Conservation (phyloP, 345 rosid genomes). For the Brassica juncea region DNA sequence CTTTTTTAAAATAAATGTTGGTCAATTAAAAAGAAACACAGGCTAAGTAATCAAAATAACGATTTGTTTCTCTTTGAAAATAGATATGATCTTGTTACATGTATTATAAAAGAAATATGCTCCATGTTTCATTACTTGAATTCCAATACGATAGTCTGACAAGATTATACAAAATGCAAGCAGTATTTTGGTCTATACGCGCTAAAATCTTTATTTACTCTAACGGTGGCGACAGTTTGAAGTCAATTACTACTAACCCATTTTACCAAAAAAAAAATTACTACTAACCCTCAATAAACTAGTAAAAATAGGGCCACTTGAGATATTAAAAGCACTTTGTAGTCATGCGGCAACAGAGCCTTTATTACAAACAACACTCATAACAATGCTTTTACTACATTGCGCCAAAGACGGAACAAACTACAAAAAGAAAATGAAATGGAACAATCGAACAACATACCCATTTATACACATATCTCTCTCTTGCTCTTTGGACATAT, state of each 20-base stretch:
- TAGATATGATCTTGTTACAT: background rate
- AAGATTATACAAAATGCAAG: background rate
- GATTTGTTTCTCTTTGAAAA: background rate
- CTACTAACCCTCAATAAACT: constrained; percentile 5
- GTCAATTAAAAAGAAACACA: background rate
- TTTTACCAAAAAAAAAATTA: background rate
- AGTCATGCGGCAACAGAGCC: constrained; percentile 36
- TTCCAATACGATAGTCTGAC: background rate
- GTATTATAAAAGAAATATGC: background rate
- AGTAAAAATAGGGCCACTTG: background rate
- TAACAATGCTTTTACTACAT: constrained; percentile 24
- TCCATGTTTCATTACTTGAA: background rate
- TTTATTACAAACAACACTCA: constrained; percentile 39
- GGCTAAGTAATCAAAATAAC: background rate
- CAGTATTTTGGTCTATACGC: background rate
- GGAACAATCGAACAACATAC: constrained; percentile 23
- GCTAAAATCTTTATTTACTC: background rate
- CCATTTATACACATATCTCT: background rate
- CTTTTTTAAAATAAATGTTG: background rate
- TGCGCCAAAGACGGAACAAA: constrained; percentile 25
- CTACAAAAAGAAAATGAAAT: background rate
- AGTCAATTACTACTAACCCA: background rate
- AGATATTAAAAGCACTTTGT: constrained; percentile 3
- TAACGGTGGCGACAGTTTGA: background rate
- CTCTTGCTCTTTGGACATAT: constrained; percentile 12